A percentile compares a stretch with the other conserved stretches of the same genome.
These are phyloP conservation scores for Neonectria faginata DNA, from an alignment of 2,329 filamentous ascomycete species.

Conservation along the genomic window DNA sequence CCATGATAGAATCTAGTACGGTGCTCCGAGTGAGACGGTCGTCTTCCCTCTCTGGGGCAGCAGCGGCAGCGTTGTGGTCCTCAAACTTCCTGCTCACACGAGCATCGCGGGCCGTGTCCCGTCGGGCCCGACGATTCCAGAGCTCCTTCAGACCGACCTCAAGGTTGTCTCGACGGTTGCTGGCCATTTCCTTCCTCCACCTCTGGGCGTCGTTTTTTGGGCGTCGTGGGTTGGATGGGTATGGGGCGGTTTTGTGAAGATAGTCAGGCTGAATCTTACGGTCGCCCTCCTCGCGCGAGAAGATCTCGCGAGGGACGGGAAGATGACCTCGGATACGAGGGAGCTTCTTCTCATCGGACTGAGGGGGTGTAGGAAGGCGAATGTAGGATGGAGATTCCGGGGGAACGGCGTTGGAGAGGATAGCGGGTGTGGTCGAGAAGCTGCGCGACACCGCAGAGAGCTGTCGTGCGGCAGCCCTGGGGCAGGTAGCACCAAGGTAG, in stretches of 20 bases:
- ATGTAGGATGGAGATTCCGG: conserved; percentile 92
- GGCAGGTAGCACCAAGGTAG: conserved; percentile 39
- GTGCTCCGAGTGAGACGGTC: conserved; percentile 80
- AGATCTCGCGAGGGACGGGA: conserved; percentile 85
- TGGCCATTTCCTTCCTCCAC: conserved; percentile 82
- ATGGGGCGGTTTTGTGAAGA: conserved; percentile 68
- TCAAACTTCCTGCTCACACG: conserved; percentile 62
- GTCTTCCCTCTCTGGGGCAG: conserved; percentile 77
- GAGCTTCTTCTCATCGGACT: conserved; percentile 67
- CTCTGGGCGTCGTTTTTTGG: conserved; percentile 55
- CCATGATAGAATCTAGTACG: conserved; percentile 63
- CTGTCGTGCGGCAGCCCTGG: conserved; percentile 45
- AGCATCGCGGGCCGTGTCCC: conserved; percentile 50
- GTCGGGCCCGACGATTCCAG: conserved; percentile 70
- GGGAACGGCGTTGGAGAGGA: conserved; percentile 70
- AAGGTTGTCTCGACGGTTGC: conserved; percentile 77
- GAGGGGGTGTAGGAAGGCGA: conserved; percentile 80
- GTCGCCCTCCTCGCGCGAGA: conserved; percentile 67
- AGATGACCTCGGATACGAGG: conserved; percentile 78
- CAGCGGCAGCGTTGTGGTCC: conserved; percentile 60
- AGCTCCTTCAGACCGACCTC: conserved; percentile 77
- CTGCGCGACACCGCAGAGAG: conserved; percentile 43
- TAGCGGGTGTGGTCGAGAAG: conserved; percentile 52
- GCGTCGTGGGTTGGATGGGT: conserved; percentile 58
- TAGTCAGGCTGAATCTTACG: conserved; percentile 73